Evolutionary conservation across 2,329 filamentous ascomycete genomes (phyloP).

Genomic region (Colletotrichum acutatum): DNA sequence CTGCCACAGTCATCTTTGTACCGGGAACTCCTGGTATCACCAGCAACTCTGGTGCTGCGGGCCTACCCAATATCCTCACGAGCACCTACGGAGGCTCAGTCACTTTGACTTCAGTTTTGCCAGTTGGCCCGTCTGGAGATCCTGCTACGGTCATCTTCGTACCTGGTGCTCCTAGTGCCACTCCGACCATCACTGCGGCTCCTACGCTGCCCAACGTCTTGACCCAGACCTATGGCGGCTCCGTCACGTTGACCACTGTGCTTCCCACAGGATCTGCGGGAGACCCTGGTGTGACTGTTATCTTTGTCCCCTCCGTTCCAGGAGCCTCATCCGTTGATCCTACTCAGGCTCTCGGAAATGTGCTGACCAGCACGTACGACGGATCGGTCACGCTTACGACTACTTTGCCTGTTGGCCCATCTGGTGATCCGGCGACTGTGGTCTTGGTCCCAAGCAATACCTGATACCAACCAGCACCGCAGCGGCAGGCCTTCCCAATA

Average conservation of each 20-base stretch:
- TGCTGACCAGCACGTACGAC: conserved; percentile 22
- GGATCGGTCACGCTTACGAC: conserved; percentile 20
- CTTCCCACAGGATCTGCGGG: background rate
- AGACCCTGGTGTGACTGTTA: conserved; percentile 11
- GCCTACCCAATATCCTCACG: background rate
- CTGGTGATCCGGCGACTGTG: background rate
- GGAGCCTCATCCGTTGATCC: background rate
- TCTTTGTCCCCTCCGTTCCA: background rate
- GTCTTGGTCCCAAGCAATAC: conserved; percentile 1
- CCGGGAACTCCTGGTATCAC: no score
- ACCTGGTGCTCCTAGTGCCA: background rate
- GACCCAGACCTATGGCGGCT: conserved; percentile 4
- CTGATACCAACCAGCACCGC: background rate
- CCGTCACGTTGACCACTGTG: background rate
- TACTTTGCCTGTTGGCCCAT: background rate
- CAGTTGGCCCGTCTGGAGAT: background rate
- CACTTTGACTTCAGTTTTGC: background rate
- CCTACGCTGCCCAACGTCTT: background rate
- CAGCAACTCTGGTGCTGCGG: background rate
- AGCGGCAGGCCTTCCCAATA: background rate
- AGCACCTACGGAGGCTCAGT: conserved; percentile 5
- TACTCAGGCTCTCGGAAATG: background rate
- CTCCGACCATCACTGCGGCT: background rate
- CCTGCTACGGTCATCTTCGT: no score
- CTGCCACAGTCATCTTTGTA: no score